These are phyloP conservation scores for Neonectria hederae DNA, from an alignment of 2,329 filamentous ascomycete species.

Conservation along the genomic window DNA sequence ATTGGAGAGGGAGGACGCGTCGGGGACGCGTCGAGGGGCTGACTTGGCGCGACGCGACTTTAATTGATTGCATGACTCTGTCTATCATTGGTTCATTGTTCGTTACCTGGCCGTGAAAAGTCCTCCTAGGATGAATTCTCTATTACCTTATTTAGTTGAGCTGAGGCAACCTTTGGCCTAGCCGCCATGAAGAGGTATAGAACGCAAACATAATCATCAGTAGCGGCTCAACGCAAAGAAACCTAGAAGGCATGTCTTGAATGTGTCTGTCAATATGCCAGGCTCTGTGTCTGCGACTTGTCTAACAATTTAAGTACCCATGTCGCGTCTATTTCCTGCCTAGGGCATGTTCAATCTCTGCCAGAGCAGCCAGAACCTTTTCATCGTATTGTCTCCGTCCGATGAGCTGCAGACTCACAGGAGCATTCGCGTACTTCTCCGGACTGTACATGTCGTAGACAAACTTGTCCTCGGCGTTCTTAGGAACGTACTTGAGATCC, in stretches of 20 bases:
- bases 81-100: too few relatives aligned
- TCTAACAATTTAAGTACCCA: not conserved
- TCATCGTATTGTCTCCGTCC: constrained; percentile 45
- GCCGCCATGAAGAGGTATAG: too few relatives aligned
- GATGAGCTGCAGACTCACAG: constrained; percentile 43
- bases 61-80: constrained; percentile 51
- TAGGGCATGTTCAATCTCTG: constrained; percentile 39
- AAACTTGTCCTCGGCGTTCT: constrained; percentile 43
- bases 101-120: too few relatives aligned
- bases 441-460: constrained; percentile 43
- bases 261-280: not conserved
- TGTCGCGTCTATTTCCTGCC: constrained; percentile 22
- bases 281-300: not conserved
- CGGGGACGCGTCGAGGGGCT: constrained; percentile 44
- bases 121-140: too few relatives aligned
- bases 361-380: constrained; percentile 43
- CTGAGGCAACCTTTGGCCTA: too few relatives aligned
- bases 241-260: too few relatives aligned
- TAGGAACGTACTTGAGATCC: constrained; percentile 38
- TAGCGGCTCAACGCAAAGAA: not conserved
- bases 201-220: not conserved
- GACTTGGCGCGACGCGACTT: constrained; percentile 45
- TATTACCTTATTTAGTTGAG: too few relatives aligned
- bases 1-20: constrained; percentile 40
- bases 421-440: constrained; percentile 38